Base-by-base conservation (phyloP, 768 basidiomycete species). In the Pisolithus tinctorius region DNA sequence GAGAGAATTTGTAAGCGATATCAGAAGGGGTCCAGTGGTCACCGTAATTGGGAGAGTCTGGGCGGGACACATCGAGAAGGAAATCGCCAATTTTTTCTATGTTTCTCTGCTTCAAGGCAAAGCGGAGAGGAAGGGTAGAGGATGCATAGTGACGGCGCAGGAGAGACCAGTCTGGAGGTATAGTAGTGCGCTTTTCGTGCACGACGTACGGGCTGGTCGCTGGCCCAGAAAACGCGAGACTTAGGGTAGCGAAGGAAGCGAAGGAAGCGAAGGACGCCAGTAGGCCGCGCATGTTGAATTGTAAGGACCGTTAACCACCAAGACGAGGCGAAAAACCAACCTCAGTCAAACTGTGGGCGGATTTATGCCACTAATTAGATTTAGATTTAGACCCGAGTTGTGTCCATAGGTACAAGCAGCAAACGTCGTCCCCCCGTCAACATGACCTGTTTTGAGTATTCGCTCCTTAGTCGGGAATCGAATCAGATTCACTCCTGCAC, bases 101-200 rank as follows among this genome's bases (percentile, higher is more conserved):
- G 53, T 79, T 76, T 40, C 59, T 60, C 57, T 79, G 77, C 6
- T 57, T 55, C 5, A 78, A 69, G 0, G 75, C 77, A 40, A 78
- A 70, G 43, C 75, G 74, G 34, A 78, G 61, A 10, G 76, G 77
- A 26, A 78, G 53, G 2, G 66, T 51, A 17, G 63, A 60, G 40
- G 65, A 51, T 8, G 70, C 20, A 34, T 69, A 57, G 20, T 69
- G 62, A 4, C 63, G 68, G 29, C 67, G 63, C 16, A 63, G 47
- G 3, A 56, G 50, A 0, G 34, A 38, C 76, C 71, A 78, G 52
- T 74, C 75, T 25, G 56, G 36, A 2, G 78, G 78, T 23, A 65
- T 55, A 27, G 60, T 48, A 9, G 68, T 60, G 16, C 77, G 73
- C 25, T 63, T 70, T 55, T 74, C 72, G 53, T 74, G 72, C 2